A percentile compares a stretch with the other conserved stretches of the same genome.
Conservation (phyloP, 2,329 filamentous ascomycete genomes). For the Verticillium zaregamsianum region DNA sequence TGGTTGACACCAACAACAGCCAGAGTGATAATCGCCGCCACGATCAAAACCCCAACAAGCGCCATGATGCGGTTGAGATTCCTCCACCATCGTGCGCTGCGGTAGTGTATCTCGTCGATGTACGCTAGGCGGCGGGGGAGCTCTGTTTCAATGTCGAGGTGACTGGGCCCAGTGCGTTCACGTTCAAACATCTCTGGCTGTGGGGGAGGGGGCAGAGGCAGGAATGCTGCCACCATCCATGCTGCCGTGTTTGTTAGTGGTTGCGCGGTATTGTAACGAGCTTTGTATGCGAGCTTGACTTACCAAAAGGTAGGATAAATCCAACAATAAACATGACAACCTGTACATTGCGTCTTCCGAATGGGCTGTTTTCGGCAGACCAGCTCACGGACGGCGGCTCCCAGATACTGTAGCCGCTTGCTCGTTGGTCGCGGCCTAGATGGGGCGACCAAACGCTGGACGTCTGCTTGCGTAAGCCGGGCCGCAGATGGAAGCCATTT, state of each 20-base stretch:
- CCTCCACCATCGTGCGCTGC: conserved; percentile 56
- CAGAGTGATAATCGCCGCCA: conserved; percentile 48
- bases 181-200: conserved; percentile 46
- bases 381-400: conserved; percentile 68
- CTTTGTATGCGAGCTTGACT: conserved; percentile 20
- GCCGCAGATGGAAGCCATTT: conserved; percentile 20
- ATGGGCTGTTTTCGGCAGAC: conserved; percentile 53
- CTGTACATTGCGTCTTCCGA: conserved; percentile 69
- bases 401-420: conserved; percentile 61
- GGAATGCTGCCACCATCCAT: conserved; percentile 75
- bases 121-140: conserved; percentile 27
- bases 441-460: conserved; percentile 72
- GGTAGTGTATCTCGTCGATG: conserved; percentile 40
- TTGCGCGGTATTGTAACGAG: not conserved
- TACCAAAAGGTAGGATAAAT: conserved; percentile 72
- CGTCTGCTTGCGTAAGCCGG: conserved; percentile 40
- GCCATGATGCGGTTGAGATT: conserved; percentile 57
- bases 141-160: conserved; percentile 25
- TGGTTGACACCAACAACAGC: conserved; percentile 48
- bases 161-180: conserved; percentile 31
- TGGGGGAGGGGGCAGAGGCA: conserved; percentile 64
- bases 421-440: conserved; percentile 58
- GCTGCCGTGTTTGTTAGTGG: conserved; percentile 35
- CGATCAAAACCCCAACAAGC: conserved; percentile 48
- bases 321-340: conserved; percentile 71